Conservation (phyloP, 805 yeast species). For the Scheffersomyces stipitis region DNA sequence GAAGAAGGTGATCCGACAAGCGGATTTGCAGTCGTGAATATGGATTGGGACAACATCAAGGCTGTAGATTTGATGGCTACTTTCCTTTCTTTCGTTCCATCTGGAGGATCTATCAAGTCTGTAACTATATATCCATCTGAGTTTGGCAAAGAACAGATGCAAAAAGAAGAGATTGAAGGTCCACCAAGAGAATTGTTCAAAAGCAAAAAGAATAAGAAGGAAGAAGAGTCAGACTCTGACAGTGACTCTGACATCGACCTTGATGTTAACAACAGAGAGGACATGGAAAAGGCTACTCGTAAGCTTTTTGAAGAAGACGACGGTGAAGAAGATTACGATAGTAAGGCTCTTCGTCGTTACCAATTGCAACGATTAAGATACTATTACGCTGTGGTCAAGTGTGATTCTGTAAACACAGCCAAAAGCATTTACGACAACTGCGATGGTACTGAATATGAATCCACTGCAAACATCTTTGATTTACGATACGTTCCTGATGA, state of each 20-base stretch:
- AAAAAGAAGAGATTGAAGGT: conserved; percentile 84
- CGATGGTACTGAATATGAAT: conserved; percentile 94
- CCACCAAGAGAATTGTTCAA: conserved; percentile 85
- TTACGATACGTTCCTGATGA: conserved; percentile 90
- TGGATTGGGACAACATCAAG: conserved; percentile 96
- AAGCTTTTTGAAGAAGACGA: conserved; percentile 77
- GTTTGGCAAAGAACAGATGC: conserved; percentile 90
- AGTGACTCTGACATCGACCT: conserved; percentile 30
- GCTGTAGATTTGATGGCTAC: conserved; percentile 89
- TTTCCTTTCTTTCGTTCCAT: conserved; percentile 79
- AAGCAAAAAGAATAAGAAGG: conserved; percentile 35
- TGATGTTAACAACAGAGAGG: conserved; percentile 47
- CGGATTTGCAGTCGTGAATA: conserved; percentile 85
- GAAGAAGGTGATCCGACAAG: conserved; percentile 84
- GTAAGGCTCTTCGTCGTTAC: conserved; percentile 79
- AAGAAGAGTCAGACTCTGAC: conserved; percentile 34
- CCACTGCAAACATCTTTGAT: conserved; percentile 93
- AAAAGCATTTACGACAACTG: conserved; percentile 76
- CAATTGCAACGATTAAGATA: conserved; percentile 92
- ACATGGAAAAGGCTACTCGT: conserved; percentile 60
- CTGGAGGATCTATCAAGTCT: conserved; percentile 65
- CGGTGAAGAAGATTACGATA: conserved; percentile 81
- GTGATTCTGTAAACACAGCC: conserved; percentile 74
- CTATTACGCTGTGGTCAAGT: conserved; percentile 85
- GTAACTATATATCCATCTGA: conserved; percentile 83